A percentile compares a stretch with the other conserved stretches of the same genome.
Evolutionary conservation across 2,329 filamentous ascomycete genomes (phyloP).

Genomic region (Diaporthe citrichinensis): DNA sequence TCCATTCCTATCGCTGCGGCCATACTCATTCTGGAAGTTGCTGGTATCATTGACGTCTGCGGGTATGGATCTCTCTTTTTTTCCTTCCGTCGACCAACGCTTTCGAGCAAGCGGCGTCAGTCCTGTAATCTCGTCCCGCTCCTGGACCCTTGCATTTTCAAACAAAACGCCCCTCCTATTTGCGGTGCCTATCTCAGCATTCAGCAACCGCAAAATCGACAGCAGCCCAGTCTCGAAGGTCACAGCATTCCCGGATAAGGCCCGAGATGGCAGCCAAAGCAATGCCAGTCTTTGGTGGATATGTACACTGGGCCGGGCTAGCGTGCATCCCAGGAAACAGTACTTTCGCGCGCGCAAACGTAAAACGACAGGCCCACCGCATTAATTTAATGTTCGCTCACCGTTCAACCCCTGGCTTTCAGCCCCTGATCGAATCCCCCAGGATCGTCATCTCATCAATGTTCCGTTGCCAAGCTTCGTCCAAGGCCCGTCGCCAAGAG

Average conservation of each 20-base stretch:
- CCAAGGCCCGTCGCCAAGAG: conserved; percentile 20
- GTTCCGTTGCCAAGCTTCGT: conserved; percentile 15
- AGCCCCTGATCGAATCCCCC: neutral
- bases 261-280: neutral
- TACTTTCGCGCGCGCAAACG: neutral
- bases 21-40: neutral
- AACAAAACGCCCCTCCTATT: neutral
- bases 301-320: neutral
- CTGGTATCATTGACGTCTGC: neutral
- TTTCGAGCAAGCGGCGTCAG: neutral
- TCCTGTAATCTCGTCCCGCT: conserved; percentile 8
- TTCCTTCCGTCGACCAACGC: neutral
- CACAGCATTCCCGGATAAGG: neutral
- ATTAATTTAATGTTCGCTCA: conserved; percentile 27
- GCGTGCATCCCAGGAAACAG: neutral
- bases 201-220: neutral
- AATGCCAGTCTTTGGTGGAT: neutral
- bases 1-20: no score
- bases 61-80: neutral
- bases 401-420: neutral
- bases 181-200: neutral
- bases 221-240: neutral
- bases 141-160: conserved; percentile 1
- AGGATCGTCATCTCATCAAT: neutral
- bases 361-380: conserved; percentile 13